These are phyloP conservation scores for Calcarisporium arbuscula DNA, from an alignment of 2,329 filamentous ascomycete species.

Conservation along the genomic window DNA sequence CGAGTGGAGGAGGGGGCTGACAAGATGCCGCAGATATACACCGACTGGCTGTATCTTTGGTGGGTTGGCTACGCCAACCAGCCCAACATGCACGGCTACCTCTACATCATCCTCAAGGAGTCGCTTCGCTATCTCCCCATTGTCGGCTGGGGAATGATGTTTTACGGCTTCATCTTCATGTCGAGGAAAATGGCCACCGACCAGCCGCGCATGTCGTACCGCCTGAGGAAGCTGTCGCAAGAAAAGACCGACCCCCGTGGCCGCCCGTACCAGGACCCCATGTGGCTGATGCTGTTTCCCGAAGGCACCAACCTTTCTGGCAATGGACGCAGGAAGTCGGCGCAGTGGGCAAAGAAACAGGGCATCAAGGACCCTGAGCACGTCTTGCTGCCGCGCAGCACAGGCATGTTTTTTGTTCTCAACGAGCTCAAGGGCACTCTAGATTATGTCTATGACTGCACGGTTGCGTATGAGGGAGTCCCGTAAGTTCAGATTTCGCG, in stretches of 20 bases:
- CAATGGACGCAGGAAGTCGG: slow-evolving; percentile 65
- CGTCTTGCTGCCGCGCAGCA: slow-evolving; percentile 70
- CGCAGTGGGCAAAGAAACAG: slow-evolving; percentile 69
- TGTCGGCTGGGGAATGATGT: slow-evolving; percentile 74
- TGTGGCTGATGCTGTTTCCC: slow-evolving; percentile 87
- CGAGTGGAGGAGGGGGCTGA: too few relatives aligned
- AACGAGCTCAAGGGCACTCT: slow-evolving; percentile 67
- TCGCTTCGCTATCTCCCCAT: slow-evolving; percentile 76
- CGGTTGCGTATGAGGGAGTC: slow-evolving; percentile 89
- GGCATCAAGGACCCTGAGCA: slow-evolving; percentile 68
- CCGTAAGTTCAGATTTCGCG: slow-evolving; percentile 54
- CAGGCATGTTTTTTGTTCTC: slow-evolving; percentile 72
- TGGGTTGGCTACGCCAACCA: slow-evolving; percentile 80
- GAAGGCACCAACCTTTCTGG: slow-evolving; percentile 77
- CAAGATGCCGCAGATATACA: slow-evolving; percentile 57
- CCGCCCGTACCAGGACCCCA: slow-evolving; percentile 59
- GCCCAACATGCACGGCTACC: slow-evolving; percentile 73
- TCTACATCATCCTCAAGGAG: slow-evolving; percentile 89
- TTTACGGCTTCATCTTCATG: slow-evolving; percentile 87
- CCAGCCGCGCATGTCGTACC: slow-evolving; percentile 66
- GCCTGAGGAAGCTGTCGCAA: slow-evolving; percentile 63
- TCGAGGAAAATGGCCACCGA: slow-evolving; percentile 84
- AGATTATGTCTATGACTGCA: slow-evolving; percentile 87
- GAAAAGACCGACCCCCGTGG: slow-evolving; percentile 47
- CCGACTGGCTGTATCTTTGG: slow-evolving; percentile 90